Percentiles rank a stretch among this genome's conserved stretches.
Evolutionary conservation across 1,284 basidiomycete genomes (phyloP).

Genomic region (Psilocybe mexicana): DNA sequence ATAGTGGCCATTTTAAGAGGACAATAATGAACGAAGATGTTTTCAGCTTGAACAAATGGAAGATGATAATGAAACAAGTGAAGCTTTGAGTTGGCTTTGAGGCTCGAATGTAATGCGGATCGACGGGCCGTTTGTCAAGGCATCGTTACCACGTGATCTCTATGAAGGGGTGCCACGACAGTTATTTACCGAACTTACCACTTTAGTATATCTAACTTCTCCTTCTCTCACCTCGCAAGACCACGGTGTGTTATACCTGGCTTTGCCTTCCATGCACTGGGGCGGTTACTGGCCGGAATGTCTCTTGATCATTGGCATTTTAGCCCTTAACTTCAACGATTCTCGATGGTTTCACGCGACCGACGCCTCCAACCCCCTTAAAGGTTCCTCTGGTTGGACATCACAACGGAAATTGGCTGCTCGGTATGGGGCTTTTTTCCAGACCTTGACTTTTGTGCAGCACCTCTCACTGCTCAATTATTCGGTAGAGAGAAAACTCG

Average conservation of each 20-base stretch:
- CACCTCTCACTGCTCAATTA: background rate
- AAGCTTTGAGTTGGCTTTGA: no score
- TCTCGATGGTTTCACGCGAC: conserved; percentile 40
- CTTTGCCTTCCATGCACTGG: conserved; percentile 58
- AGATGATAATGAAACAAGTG: no score
- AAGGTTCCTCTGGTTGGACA: conserved; percentile 51
- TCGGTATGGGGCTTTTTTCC: conserved; percentile 46
- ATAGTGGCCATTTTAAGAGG: conserved; percentile 47
- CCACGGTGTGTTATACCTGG: conserved; percentile 16
- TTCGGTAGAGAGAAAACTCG: conserved; percentile 62
- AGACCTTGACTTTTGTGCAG: background rate
- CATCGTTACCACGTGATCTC: background rate
- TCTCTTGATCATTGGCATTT: conserved; percentile 48
- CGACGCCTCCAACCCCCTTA: conserved; percentile 35
- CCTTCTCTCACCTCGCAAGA: background rate
- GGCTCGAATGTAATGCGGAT: no score
- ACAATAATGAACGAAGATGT: background rate
- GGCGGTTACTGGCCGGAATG: conserved; percentile 58
- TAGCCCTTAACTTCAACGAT: conserved; percentile 40
- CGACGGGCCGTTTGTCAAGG: background rate
- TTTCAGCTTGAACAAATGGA: no score
- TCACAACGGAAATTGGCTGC: conserved; percentile 57
- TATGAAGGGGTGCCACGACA: conserved; percentile 18
- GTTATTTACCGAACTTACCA: conserved; percentile 2
- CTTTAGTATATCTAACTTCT: background rate